A percentile compares a stretch with the other conserved stretches of the same genome.
phyloP scores from a whole-genome alignment of 768 basidiomycete genomes.

The Mycena crocata region DNA sequence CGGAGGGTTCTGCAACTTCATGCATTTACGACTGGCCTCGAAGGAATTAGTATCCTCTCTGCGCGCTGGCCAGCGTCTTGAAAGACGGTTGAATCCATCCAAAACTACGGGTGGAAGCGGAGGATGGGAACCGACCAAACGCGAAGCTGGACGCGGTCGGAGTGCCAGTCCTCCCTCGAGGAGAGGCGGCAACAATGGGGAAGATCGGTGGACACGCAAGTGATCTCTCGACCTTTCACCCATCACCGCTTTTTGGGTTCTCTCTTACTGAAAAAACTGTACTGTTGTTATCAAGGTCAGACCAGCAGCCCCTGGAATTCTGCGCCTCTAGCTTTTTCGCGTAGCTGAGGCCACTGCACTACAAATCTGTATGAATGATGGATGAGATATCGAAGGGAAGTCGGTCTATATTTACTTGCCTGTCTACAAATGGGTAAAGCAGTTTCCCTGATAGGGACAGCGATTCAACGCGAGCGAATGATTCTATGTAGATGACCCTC shows the following conservation, averaged over 20 bases:
- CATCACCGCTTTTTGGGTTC: background rate
- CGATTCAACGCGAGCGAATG: conserved; percentile 86
- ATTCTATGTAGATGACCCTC: conserved; percentile 88
- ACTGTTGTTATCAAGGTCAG: conserved; percentile 46
- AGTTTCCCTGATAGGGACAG: conserved; percentile 90
- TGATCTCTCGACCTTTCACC: conserved; percentile 34
- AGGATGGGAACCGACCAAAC: conserved; percentile 86
- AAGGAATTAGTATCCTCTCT: conserved; percentile 84
- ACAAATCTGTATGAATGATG: conserved; percentile 68
- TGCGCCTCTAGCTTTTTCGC: conserved; percentile 53
- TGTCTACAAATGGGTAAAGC: conserved; percentile 84
- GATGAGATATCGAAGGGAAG: conserved; percentile 7
- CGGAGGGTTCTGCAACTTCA: conserved; percentile 99
- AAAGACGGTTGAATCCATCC: conserved; percentile 78
- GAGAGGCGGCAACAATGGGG: conserved; percentile 72
- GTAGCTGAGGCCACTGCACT: conserved; percentile 87
- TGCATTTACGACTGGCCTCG: conserved; percentile 93
- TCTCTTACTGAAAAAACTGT: conserved; percentile 26
- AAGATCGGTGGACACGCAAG: conserved; percentile 83
- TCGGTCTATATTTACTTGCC: conserved; percentile 52
- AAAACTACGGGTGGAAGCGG: conserved; percentile 75
- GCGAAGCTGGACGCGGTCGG: conserved; percentile 72
- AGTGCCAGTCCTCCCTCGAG: conserved; percentile 77
- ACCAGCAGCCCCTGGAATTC: conserved; percentile 76
- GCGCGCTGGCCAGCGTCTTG: conserved; percentile 84